Evolutionary conservation across 164 flowering plant species (phyloP).

Genomic region (Malania oleifera): DNA sequence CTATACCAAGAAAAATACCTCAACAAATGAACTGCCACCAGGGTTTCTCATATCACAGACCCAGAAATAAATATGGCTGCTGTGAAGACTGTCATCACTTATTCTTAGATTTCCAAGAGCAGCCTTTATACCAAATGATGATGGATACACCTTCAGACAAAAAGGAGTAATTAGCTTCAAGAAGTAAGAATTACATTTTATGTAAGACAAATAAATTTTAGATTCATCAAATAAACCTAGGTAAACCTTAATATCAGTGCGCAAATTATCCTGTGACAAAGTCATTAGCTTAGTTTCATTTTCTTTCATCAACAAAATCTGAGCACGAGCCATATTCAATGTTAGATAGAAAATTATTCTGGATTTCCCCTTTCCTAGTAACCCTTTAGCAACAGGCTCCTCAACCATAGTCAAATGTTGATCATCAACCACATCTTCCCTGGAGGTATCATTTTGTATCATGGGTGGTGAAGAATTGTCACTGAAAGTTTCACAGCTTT

Average conservation of each 20-base stretch:
- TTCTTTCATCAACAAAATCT: constrained; percentile 80
- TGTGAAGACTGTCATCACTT: constrained; percentile 80
- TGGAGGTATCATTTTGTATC: constrained; percentile 22
- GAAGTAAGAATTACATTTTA: neutral
- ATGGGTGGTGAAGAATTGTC: constrained; percentile 34
- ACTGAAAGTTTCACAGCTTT: constrained; percentile 31
- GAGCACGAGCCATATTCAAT: constrained; percentile 82
- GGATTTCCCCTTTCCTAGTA: constrained; percentile 91
- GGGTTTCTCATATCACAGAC: constrained; percentile 98
- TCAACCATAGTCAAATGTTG: constrained; percentile 24
- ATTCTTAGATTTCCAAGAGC: constrained; percentile 84
- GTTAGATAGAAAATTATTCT: constrained; percentile 64
- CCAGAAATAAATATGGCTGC: constrained; percentile 76
- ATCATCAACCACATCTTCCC: constrained; percentile 27
- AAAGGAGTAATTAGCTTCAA: constrained; percentile 7
- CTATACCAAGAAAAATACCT: too few species aligned
- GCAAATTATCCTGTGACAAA: constrained; percentile 82
- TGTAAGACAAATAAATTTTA: neutral
- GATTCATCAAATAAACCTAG: neutral
- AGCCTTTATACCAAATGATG: constrained; percentile 87
- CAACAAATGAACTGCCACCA: constrained; percentile 93
- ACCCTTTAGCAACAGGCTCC: constrained; percentile 63
- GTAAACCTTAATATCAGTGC: constrained; percentile 76
- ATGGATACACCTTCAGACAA: constrained; percentile 70
- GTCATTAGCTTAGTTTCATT: constrained; percentile 76